Percentiles rank a stretch among this genome's conserved stretches.
Evolutionary conservation across 129 eudicot species (phyloP).

Genomic region (Helianthus annuus): DNA sequence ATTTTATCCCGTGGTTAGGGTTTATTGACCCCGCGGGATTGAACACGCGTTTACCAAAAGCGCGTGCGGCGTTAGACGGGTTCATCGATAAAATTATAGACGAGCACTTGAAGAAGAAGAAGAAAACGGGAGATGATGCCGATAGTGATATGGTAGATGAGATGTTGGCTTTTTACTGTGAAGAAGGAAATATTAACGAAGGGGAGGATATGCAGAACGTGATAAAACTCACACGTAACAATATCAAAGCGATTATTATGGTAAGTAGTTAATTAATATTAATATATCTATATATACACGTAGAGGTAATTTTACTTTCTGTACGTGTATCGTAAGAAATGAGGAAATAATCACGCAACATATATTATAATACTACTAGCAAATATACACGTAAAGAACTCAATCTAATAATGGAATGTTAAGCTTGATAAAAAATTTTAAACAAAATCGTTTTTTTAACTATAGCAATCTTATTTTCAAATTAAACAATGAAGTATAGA

Average conservation of each 20-base stretch:
- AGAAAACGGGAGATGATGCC: background rate
- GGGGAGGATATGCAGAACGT: conserved; percentile 4
- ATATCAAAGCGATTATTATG: conserved; percentile 26
- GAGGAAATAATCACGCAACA: too few species aligned
- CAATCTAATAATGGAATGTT: too few species aligned
- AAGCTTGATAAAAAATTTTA: too few species aligned
- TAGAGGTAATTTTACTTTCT: too few species aligned
- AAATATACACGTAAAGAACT: too few species aligned
- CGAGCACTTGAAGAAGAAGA: conserved; percentile 7
- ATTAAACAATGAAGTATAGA: too few species aligned
- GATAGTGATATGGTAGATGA: conserved; percentile 22
- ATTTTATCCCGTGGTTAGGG: conserved; percentile 11
- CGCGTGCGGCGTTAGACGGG: conserved; percentile 12
- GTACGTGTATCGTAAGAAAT: too few species aligned
- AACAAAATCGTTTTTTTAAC: too few species aligned
- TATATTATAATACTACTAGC: too few species aligned
- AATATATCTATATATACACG: too few species aligned
- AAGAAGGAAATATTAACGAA: background rate
- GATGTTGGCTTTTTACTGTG: conserved; percentile 20
- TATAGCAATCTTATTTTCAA: too few species aligned
- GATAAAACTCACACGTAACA: conserved; percentile 7
- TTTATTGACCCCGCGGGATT: background rate
- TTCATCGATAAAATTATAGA: conserved; percentile 21
- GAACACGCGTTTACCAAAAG: conserved; percentile 1
- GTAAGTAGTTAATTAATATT: background rate